A percentile compares a stretch with the other conserved stretches of the same genome.
Evolutionary conservation across 108 stramenopile genomes (phyloP).

Genomic region (Cylindrotheca fusiformis): DNA sequence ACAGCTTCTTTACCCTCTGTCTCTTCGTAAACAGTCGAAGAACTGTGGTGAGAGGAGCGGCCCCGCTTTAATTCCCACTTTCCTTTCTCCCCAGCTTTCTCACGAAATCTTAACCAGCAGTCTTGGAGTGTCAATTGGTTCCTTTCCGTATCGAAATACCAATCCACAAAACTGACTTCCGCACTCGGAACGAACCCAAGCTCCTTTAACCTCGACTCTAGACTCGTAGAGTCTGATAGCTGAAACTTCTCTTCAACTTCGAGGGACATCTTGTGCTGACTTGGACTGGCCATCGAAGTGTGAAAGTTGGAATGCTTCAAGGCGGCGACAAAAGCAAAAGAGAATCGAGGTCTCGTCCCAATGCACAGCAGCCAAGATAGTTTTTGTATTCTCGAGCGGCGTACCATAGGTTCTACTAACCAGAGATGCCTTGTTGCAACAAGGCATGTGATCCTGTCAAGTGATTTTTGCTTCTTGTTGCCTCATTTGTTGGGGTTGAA

Average conservation of each 20-base stretch:
- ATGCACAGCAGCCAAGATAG: no score
- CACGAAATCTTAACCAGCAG: conserved; percentile 50
- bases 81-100: conserved; percentile 11
- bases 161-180: conserved; percentile 30
- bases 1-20: conserved; percentile 38
- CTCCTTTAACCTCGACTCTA: conserved; percentile 18
- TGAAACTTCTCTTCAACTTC: conserved; percentile 58
- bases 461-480: no score
- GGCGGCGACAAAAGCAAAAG: no score
- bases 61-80: conserved; percentile 54
- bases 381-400: no score
- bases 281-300: no score
- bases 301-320: no score
- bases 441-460: no score
- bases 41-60: not conserved
- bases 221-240: conserved; percentile 2
- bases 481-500: no score
- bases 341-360: no score
- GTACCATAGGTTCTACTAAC: no score
- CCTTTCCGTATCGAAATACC: conserved; percentile 43
- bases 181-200: conserved; percentile 22
- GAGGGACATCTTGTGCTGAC: conserved; percentile 15
- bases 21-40: conserved; percentile 54
- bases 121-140: conserved; percentile 27
- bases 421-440: no score